Conservation (phyloP, 2,329 filamentous ascomycete genomes). For the Ceratocystis smalleyi region DNA sequence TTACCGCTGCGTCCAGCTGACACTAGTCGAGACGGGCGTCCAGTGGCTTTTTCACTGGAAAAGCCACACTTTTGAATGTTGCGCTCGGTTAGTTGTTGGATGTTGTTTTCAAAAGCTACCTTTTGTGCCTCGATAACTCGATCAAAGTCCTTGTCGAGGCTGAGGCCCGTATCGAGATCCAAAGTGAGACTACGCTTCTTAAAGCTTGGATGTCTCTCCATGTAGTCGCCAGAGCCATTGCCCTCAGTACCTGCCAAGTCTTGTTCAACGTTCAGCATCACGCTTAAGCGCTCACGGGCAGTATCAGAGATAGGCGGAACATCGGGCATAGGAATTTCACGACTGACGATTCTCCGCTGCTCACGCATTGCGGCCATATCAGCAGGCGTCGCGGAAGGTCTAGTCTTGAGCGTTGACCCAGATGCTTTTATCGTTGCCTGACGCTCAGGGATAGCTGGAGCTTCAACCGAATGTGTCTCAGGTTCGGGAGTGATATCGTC, state of each 20-base stretch:
- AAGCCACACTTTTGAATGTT: neutral
- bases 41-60: slow-evolving; percentile 5
- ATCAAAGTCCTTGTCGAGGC: slow-evolving; percentile 84
- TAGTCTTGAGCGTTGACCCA: slow-evolving; percentile 74
- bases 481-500: slow-evolving; percentile 18
- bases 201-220: slow-evolving; percentile 54
- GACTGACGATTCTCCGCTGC: slow-evolving; percentile 69
- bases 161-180: slow-evolving; percentile 68
- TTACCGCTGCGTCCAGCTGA: neutral
- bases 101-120: slow-evolving; percentile 45
- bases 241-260: slow-evolving; percentile 26
- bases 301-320: slow-evolving; percentile 30
- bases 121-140: slow-evolving; percentile 93
- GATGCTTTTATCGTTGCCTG: slow-evolving; percentile 80
- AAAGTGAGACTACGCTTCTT: slow-evolving; percentile 72
- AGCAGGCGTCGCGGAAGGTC: slow-evolving; percentile 72
- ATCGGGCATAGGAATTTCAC: slow-evolving; percentile 48
- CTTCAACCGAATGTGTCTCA: slow-evolving; percentile 33
- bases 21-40: slow-evolving; percentile 5
- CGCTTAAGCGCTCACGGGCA: slow-evolving; percentile 41
- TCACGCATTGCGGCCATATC: slow-evolving; percentile 77
- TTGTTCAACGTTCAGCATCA: slow-evolving; percentile 33
- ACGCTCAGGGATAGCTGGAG: slow-evolving; percentile 59
- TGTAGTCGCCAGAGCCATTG: slow-evolving; percentile 25
- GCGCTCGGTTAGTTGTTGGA: neutral